Percentiles rank a stretch among this genome's conserved stretches.
Evolutionary conservation across 129 eudicot species (phyloP).

Genomic region (Logfia minima): DNA sequence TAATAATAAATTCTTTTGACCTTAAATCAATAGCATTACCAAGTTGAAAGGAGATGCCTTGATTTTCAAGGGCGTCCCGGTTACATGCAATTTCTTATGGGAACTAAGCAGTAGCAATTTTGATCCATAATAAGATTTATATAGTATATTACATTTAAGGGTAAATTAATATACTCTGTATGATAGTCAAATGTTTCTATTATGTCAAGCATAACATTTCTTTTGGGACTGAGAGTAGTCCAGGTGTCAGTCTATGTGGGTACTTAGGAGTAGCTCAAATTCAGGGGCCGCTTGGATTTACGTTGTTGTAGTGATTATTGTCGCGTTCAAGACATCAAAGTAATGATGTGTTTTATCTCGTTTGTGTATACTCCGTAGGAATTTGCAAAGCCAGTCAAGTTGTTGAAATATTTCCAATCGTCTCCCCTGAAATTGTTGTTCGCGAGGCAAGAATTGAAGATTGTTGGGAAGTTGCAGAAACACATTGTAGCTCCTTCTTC

Average conservation of each 20-base stretch:
- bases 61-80: no score
- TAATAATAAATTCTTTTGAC: no score
- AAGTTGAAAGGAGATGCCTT: no score
- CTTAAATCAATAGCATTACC: no score
- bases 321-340: not conserved
- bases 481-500: constrained; percentile 98
- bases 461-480: constrained; percentile 99
- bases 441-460: constrained; percentile 95
- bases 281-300: not conserved
- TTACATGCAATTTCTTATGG: no score
- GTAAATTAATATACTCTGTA: no score
- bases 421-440: constrained; percentile 82
- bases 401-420: constrained; percentile 71
- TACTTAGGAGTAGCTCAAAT: not conserved
- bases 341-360: not conserved
- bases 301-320: not conserved
- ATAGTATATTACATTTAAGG: no score
- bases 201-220: not conserved
- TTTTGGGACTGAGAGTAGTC: not conserved
- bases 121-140: no score
- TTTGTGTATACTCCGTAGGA: constrained; percentile 33
- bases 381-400: constrained; percentile 86
- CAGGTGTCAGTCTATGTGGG: not conserved
- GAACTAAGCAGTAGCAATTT: no score
- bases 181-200: not conserved